These are phyloP conservation scores for Triadica sebifera DNA, from an alignment of 345 rosid species.

Conservation along the genomic window DNA sequence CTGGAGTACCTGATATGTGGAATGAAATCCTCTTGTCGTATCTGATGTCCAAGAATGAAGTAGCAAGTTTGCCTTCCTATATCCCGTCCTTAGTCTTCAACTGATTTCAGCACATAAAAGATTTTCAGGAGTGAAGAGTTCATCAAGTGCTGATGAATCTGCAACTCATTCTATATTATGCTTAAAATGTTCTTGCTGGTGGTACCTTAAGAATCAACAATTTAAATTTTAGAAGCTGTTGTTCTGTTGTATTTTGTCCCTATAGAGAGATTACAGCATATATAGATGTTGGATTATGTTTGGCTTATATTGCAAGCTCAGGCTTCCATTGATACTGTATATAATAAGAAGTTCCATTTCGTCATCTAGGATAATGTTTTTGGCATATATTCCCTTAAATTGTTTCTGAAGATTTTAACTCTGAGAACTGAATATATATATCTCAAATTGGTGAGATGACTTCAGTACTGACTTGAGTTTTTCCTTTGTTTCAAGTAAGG, in stretches of 20 bases:
- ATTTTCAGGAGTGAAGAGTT: neutral
- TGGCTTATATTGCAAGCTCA: neutral
- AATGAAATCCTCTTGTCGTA: constrained; percentile 51
- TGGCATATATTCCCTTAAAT: neutral
- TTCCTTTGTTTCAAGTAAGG: constrained; percentile 5
- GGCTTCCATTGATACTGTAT: neutral
- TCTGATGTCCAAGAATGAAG: constrained; percentile 29
- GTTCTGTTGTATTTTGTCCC: no score
- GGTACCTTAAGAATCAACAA: no score
- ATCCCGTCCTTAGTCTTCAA: neutral
- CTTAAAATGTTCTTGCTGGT: no score
- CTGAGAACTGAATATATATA: neutral
- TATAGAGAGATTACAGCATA: no score
- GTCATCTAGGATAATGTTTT: no score
- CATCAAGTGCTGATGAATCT: neutral
- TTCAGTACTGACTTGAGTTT: neutral
- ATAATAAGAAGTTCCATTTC: neutral
- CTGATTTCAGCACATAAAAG: neutral
- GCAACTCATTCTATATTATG: neutral
- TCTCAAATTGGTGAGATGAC: neutral
- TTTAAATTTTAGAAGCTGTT: no score
- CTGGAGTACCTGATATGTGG: constrained; percentile 76
- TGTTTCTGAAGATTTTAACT: neutral
- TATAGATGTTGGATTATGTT: neutral
- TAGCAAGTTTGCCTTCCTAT: neutral